These are phyloP conservation scores for Wickerhamiella pararugosa DNA, from an alignment of 1,139 yeast genomes.

Conservation along the genomic window DNA sequence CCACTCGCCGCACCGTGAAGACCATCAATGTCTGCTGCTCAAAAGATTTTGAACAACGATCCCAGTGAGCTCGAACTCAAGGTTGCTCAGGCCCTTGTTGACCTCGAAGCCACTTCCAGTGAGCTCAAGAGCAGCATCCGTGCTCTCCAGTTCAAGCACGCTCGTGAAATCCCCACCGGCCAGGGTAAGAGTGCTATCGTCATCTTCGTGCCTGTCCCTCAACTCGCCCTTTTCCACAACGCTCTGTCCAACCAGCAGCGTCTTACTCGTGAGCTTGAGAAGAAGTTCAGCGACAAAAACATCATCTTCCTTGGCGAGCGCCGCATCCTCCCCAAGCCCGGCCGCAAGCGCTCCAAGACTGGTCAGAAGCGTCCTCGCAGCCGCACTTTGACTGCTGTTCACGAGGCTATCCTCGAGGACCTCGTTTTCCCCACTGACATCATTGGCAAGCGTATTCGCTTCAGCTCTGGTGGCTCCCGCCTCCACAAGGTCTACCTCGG, in stretches of 20 bases:
- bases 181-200: constrained; percentile 99
- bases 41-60: constrained; percentile 58
- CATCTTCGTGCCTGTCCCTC: constrained; percentile 95
- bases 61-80: constrained; percentile 98
- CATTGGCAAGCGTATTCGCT: constrained; percentile 98
- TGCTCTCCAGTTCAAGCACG: constrained; percentile 96
- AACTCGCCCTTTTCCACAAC: constrained; percentile 87
- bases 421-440: constrained; percentile 99
- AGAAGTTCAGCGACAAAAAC: constrained; percentile 99
- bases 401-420: constrained; percentile 97
- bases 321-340: constrained; percentile 96
- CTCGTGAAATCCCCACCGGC: constrained; percentile 93
- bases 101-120: constrained; percentile 85
- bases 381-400: constrained; percentile 97
- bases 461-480: constrained; percentile 98
- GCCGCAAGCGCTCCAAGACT: constrained; percentile 57
- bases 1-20: not conserved
- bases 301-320: constrained; percentile 99
- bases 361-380: constrained; percentile 99
- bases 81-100: constrained; percentile 98
- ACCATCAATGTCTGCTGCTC: constrained; percentile 15
- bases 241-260: constrained; percentile 46
- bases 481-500: constrained; percentile 96
- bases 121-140: constrained; percentile 97
- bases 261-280: constrained; percentile 98